Evolutionary conservation across 495 filamentous ascomycete genomes (phyloP).

Genomic region (Penicillium bovifimosum): DNA sequence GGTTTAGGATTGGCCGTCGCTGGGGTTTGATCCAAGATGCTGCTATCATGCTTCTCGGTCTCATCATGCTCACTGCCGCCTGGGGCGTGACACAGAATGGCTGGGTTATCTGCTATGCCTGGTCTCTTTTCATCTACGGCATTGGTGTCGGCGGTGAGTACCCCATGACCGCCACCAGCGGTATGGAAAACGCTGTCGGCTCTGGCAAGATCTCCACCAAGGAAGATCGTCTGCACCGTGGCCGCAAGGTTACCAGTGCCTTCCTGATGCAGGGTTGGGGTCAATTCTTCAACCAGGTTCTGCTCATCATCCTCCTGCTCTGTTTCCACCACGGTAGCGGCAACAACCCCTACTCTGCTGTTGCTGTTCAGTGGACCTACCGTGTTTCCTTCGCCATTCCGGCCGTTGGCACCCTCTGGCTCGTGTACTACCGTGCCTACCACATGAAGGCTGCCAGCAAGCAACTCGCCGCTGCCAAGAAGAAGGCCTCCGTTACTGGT

Average conservation of each 20-base stretch:
- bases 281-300: conserved; percentile 82
- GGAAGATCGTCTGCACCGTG: conserved; percentile 87
- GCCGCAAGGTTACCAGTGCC: conserved; percentile 83
- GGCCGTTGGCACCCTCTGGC: conserved; percentile 83
- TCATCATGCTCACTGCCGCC: conserved; percentile 78
- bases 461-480: conserved; percentile 70
- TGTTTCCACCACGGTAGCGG: conserved; percentile 73
- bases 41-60: conserved; percentile 83
- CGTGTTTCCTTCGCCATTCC: conserved; percentile 80
- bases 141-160: conserved; percentile 92
- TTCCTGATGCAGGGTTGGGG: conserved; percentile 98
- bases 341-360: conserved; percentile 63
- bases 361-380: conserved; percentile 76
- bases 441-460: conserved; percentile 77
- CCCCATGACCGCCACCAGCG: conserved; percentile 90
- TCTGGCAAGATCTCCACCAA: conserved; percentile 81
- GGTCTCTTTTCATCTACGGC: conserved; percentile 85
- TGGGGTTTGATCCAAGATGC: conserved; percentile 93
- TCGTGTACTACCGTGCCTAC: conserved; percentile 83
- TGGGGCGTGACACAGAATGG: conserved; percentile 81
- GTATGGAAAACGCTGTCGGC: conserved; percentile 85
- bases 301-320: conserved; percentile 75
- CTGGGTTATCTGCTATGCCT: conserved; percentile 90
- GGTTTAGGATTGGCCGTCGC: conserved; percentile 67
- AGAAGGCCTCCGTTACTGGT: conserved; percentile 77